Evolutionary conservation across 2,329 filamentous ascomycete genomes (phyloP).

Genomic region (Aquanectria penicillioides): DNA sequence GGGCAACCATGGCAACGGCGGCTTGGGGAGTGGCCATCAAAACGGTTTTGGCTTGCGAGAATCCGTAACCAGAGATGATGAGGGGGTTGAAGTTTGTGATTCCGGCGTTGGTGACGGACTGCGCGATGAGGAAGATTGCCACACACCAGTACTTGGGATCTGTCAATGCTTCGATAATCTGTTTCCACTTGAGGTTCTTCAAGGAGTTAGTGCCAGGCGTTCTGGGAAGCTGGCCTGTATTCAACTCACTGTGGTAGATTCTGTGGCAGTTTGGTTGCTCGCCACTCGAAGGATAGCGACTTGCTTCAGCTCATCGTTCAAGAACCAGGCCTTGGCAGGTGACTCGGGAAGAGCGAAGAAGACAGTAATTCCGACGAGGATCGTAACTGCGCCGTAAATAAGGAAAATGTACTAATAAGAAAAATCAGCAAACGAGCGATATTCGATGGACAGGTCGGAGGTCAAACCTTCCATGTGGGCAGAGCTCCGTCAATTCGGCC

Average conservation of each 20-base stretch:
- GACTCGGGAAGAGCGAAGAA: constrained; percentile 32
- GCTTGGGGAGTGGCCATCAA: constrained; percentile 47
- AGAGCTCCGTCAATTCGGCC: constrained; percentile 40
- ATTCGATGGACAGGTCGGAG: fast-evolving
- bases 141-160: constrained; percentile 37
- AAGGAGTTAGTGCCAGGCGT: background rate
- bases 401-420: constrained; percentile 13
- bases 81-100: constrained; percentile 71
- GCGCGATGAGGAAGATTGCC: constrained; percentile 57
- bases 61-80: constrained; percentile 66
- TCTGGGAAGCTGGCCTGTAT: too few relatives aligned
- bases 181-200: constrained; percentile 25
- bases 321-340: constrained; percentile 35
- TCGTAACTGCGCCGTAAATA: constrained; percentile 36
- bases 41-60: constrained; percentile 38
- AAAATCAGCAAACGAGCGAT: background rate
- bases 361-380: constrained; percentile 22
- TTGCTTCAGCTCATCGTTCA: constrained; percentile 32
- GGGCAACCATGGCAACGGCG: constrained; percentile 44
- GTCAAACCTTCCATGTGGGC: constrained; percentile 32
- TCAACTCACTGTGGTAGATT: too few relatives aligned
- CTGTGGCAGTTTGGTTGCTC: constrained; percentile 11
- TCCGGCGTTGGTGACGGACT: constrained; percentile 75
- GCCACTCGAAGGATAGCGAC: constrained; percentile 15
- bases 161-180: constrained; percentile 34